phyloP scores from a whole-genome alignment of 371 early-diverging fungal species.

The Mortierella sp. region DNA sequence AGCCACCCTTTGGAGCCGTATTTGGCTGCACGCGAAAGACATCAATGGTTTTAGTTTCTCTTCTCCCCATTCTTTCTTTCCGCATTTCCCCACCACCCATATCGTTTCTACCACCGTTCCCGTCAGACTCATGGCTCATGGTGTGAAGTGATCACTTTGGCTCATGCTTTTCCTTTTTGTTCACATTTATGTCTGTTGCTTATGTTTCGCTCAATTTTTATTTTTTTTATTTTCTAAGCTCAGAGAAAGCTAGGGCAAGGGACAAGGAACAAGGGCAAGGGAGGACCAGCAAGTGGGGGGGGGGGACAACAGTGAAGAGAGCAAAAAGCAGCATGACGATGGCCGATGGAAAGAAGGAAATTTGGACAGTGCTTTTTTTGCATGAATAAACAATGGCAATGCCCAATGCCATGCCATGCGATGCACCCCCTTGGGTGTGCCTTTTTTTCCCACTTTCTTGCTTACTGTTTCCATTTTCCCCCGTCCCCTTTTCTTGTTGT shows the following conservation, averaged over 20 bases:
- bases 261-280: background rate
- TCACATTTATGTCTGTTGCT: background rate
- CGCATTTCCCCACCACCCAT: background rate
- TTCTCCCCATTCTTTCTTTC: background rate
- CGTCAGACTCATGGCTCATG: background rate
- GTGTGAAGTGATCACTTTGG: background rate
- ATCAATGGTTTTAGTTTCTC: too few relatives aligned
- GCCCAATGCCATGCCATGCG: background rate
- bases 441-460: background rate
- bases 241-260: background rate
- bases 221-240: background rate
- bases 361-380: background rate
- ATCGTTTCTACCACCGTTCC: background rate
- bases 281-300: background rate
- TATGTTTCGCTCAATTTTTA: background rate
- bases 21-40: too few relatives aligned
- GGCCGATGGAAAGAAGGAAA: background rate
- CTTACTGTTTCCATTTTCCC: background rate
- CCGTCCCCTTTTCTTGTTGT: too few relatives aligned
- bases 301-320: background rate
- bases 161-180: background rate
- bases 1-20: too few relatives aligned
- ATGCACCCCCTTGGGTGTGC: slow-evolving; percentile 1
- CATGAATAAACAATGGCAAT: background rate
- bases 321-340: background rate